Base-by-base conservation (phyloP, 192 early-diverging fungal species). In the Thamnidium elegans region DNA sequence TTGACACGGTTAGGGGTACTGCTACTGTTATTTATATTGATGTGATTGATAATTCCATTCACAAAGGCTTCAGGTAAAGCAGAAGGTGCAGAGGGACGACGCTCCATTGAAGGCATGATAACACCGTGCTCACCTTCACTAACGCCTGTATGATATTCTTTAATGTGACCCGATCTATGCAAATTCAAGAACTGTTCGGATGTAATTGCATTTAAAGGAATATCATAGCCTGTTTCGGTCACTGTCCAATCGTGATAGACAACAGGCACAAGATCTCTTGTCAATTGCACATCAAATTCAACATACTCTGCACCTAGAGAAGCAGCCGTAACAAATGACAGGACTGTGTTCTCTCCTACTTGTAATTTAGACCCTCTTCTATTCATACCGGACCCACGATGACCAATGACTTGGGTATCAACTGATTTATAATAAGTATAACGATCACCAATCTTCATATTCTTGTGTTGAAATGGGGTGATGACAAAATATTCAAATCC, bases 251-350 rank as follows among this genome's bases (percentile, higher is more conserved):
- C 94, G 65, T 98, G 96, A 71, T 98, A 98, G 42, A 98, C 70
- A 21, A 96, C 89, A 7, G 91, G 91, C 0, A 84, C 84, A 66
- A 83, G 71, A 67, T 98, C 94, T 63, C 91, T 91, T 8, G 94
- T 94, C 64, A 98, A 73, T 80, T 98, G 96, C 17, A 94, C 92
- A 66, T 98, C 94, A 82, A 98, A 96, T 72, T 98, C 96, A 11
- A 98, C 89, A 58, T 87, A 94, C 56, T 87, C 81, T 4, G 88
- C 94, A 48, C 96, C 96, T 30, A 90, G 76, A 8, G 85, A 80
- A n/a, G 86, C 83, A 1, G 94, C 94, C 3, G 89, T 88, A 19
- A 87, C 78, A 75, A 98, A 92, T 0, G 93, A 95, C 48, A 90
- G 75, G 3, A 91, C 78, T 0, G 96, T 97, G 75, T 98, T 98